These are phyloP conservation scores for Irpex sp. DNA, from an alignment of 1,284 basidiomycete species.

Conservation along the genomic window DNA sequence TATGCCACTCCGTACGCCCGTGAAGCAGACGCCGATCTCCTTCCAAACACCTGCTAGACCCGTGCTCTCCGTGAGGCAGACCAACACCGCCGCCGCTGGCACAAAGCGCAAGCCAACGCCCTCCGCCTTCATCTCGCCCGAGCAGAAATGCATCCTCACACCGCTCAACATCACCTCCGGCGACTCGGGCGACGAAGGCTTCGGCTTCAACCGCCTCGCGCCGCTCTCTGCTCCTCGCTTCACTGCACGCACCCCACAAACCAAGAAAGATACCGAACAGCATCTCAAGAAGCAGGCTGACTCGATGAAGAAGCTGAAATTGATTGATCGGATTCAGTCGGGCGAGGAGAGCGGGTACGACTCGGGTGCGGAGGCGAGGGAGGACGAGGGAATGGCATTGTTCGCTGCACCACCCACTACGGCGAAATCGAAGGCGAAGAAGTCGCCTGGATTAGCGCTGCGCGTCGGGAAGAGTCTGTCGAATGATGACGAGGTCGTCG, in stretches of 20 bases:
- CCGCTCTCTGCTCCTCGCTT: constrained; percentile 60
- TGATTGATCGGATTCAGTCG: constrained; percentile 47
- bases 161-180: constrained; percentile 27
- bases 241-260: constrained; percentile 45
- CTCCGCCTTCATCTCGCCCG: constrained; percentile 40
- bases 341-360: constrained; percentile 43
- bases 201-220: constrained; percentile 54
- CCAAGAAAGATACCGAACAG: constrained; percentile 57
- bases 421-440: constrained; percentile 27
- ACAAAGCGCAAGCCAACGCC: constrained; percentile 66
- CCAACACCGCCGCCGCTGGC: constrained; percentile 28
- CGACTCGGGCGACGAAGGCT: constrained; percentile 17
- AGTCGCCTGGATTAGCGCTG: constrained; percentile 15
- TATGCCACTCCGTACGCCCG: constrained; percentile 38
- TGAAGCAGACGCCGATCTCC: constrained; percentile 37
- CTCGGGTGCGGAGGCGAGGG: constrained; percentile 40
- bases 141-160: constrained; percentile 26
- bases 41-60: constrained; percentile 22
- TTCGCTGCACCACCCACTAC: constrained; percentile 25
- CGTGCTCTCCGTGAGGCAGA: constrained; percentile 27
- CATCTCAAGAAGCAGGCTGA: constrained; percentile 58
- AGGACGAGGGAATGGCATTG: constrained; percentile 16
- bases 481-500: constrained; percentile 47
- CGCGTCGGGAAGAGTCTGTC: constrained; percentile 13
- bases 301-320: constrained; percentile 58